Evolutionary conservation across 345 rosid species (phyloP), one percentile per base, ranked within the genome.

Genomic region (Iberis pinnata): DNA sequence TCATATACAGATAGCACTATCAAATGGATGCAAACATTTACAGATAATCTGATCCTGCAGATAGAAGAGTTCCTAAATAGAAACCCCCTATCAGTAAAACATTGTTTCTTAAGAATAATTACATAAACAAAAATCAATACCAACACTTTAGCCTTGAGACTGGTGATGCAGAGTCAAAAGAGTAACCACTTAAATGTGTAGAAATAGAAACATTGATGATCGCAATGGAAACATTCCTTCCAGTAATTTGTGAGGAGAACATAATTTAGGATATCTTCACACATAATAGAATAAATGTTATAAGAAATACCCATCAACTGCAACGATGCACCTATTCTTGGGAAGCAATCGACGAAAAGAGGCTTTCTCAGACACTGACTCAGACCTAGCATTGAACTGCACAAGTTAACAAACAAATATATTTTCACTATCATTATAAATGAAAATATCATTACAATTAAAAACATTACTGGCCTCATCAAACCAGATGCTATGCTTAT

Each of bases 351-450:
- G 84, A 29, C 89, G 95, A 43, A 90, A 90, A 18, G 98, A 90
- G 37, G 87, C 80, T 84, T 84, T 87, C 43, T 87, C 96, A 36
- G 65, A 49, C 12, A 84, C 49, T 0, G 96, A 75, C 73, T 90
- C 98, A 37, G 98, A 84, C 38, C 96, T 78, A 58, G 96, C 96
- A 80, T 90, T 87, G 64, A 90, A 90, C 98, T 84, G 80, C 56
- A 68, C 12, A 29, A 20, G 1, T 40, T 7, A 26, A 5, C 12
- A 9, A 32, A 10, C 10, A 7, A 29, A 29, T 5, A 29, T 9
- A 29, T 6, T 2, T 6, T 2, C 33, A 29, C 5, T 29, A 29
- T 29, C 8, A 6, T 2, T 7, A 29, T 7, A 29, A 4, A 29
- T 29, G 10, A 5, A 29, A 6, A 29, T 29, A 4, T 29, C 6